Base-by-base conservation (phyloP, 495 filamentous ascomycete species). In the Penicillium samsonianum region DNA sequence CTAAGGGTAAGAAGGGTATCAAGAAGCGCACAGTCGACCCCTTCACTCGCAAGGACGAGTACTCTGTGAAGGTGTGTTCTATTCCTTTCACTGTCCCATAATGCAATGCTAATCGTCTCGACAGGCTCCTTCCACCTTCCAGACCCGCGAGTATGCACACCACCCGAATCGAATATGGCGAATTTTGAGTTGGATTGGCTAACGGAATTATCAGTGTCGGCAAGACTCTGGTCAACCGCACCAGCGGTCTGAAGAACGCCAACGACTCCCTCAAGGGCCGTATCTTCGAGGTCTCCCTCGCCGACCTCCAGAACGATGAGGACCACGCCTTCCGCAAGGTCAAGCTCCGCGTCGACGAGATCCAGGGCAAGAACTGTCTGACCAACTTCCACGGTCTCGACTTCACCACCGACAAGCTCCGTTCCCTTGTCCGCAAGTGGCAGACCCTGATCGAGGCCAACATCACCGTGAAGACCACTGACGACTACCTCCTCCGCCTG, bases 331-430 rank as follows among this genome's bases (percentile, higher is more conserved):
- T 98, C 87, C 91, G 94, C 81, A 98, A 98, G 85, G 83, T 98
- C 76, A 97, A 97, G 87, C 90, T 98, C 69, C 86, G 94, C 59
- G 90, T 98, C 66, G 94, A 98, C 70, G 94, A 98, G 79, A 87
- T 98, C 58, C 94, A 98, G 79, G 94, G 94, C 81, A 97, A 96
- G 86, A 98, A 96, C 87, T 98, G 94, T 80, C 83, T 98, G 67
- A 98, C 94, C 81, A 98, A 98, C 85, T 98, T 98, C 88, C 93
- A 98, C 83, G 94, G 94, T 65, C 85, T 98, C 74, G 94, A 98
- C 82, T 98, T 98, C 86, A 98, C 94, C 66, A 97, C 95, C 66
- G 94, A 98, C 86, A 98, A 98, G 85, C 85, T 98, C 64, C 89
- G 94, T 68, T 98, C 94, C 53, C 86, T 98, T 58, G 94, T 98